Percentiles rank a stretch among this genome's conserved stretches.
Evolutionary conservation across 345 rosid species (phyloP).

Genomic region (Camelina hispida): DNA sequence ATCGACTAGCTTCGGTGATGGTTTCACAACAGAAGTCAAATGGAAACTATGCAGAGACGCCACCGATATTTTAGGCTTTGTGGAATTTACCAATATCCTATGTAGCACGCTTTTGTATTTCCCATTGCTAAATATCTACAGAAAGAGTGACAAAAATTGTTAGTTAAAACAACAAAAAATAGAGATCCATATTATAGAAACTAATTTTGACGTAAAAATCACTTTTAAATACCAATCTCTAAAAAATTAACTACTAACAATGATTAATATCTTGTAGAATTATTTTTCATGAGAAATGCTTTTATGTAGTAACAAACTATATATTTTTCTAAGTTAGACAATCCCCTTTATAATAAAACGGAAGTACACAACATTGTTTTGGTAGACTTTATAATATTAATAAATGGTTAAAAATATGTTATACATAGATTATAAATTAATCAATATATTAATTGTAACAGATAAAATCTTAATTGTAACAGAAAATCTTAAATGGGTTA

Average conservation of each 20-base stretch:
- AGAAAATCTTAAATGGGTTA: too few species aligned
- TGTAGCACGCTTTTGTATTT: constrained; percentile 86
- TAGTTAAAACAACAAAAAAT: not conserved
- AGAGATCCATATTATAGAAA: not conserved
- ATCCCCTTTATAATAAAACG: too few species aligned
- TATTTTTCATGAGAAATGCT: not conserved
- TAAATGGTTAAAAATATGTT: too few species aligned
- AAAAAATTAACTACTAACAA: too few species aligned
- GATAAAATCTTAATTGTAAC: too few species aligned
- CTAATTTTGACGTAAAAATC: not conserved
- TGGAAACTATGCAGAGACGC: constrained; percentile 79
- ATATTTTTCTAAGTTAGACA: too few species aligned
- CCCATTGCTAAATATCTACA: constrained; percentile 85
- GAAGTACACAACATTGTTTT: too few species aligned
- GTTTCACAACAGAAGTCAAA: not conserved
- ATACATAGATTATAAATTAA: too few species aligned
- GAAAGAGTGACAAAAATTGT: not conserved
- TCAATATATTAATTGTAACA: too few species aligned
- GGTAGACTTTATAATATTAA: too few species aligned
- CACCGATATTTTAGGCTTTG: constrained; percentile 65
- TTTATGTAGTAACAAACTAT: not conserved
- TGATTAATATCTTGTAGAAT: not conserved
- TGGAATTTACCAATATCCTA: constrained; percentile 64
- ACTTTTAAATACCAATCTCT: not conserved
- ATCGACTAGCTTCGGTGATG: too few species aligned